These are phyloP conservation scores for Fistulinella prunicolor DNA, from an alignment of 768 basidiomycete species.

Conservation along the genomic window DNA sequence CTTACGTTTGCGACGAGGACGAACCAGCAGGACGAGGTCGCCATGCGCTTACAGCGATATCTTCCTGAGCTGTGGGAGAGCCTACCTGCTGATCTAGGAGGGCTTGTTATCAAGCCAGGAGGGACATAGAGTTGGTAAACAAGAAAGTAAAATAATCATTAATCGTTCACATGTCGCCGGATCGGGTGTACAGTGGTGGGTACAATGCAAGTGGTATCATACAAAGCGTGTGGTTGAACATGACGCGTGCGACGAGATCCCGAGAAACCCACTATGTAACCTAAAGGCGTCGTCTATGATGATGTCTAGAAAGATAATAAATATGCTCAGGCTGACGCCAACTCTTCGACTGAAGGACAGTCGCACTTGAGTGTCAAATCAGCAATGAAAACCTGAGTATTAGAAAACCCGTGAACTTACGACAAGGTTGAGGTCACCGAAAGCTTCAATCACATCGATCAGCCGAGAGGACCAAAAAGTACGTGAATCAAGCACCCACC, in stretches of 20 bases:
- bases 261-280: conserved; percentile 43
- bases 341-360: conserved; percentile 82
- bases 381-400: conserved; percentile 5
- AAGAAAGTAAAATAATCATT: conserved; percentile 6
- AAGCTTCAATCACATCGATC: conserved; percentile 50
- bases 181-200: conserved; percentile 10
- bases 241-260: conserved; percentile 41
- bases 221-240: conserved; percentile 67
- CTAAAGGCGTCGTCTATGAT: conserved; percentile 18
- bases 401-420: conserved; percentile 44
- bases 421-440: conserved; percentile 88
- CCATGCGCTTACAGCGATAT: conserved; percentile 43
- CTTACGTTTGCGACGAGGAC: conserved; percentile 49
- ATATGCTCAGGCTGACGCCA: conserved; percentile 39
- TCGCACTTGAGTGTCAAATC: conserved; percentile 55
- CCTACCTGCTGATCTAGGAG: conserved; percentile 21
- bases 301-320: conserved; percentile 19
- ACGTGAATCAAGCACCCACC: conserved; percentile 47
- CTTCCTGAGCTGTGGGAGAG: conserved; percentile 37
- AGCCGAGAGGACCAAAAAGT: neutral
- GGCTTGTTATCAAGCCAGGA: conserved; percentile 20
- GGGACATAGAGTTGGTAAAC: conserved; percentile 3
- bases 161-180: conserved; percentile 18
- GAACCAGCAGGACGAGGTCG: conserved; percentile 44
- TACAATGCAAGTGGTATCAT: conserved; percentile 29